Evolutionary conservation across 2,329 filamentous ascomycete species (phyloP), one percentile per base, ranked within the genome.

Genomic region (Cordyceps cateniannulata): DNA sequence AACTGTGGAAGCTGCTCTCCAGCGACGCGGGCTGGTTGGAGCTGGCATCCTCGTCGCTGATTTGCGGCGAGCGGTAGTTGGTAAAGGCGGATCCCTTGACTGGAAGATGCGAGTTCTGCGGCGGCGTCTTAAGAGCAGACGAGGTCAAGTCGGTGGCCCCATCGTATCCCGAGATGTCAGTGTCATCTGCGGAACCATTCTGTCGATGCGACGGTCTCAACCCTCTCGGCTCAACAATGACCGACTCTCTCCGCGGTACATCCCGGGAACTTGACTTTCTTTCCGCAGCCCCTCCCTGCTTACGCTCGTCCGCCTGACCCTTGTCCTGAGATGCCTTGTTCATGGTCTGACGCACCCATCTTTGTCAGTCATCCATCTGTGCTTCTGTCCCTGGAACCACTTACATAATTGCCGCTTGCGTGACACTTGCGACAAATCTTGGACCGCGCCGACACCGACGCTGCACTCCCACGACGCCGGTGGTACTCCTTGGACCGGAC

Each of bases 401-500:
- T 53, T 48, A 60, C 58, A 45, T 22, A 20, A 3, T 16, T n/a
- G 25, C 58, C 29, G 16, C n/a, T 9, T 3, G n/a, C 14, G 24
- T 57, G 20, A n/a, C 61, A 62, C 25, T 60, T 56, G 32, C 51
- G 42, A 20, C 61, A 62, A 6, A 50, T 45, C 5, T 44, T 56
- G 29, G 50, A 45, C 18, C 50, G 50, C 29, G 12, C 5, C 9
- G 50, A 40, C 14, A 25, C 38, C 2, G 18, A 14, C 1, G 40
- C 29, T 12, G 42, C 27, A 18, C 9, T 25, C 14, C 47, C 38
- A 20, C 54, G 50, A 16, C 56, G 56, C 14, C 38, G 29, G 45
- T 79, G 76, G 49, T 75, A 79, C 12, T 66, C 68, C 27, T 68
- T 67, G 5, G 77, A 79, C 48, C 77, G 71, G 6, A 73, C 66